Conservation (phyloP, 2,329 filamentous ascomycete genomes). For the Claviceps africana region DNA sequence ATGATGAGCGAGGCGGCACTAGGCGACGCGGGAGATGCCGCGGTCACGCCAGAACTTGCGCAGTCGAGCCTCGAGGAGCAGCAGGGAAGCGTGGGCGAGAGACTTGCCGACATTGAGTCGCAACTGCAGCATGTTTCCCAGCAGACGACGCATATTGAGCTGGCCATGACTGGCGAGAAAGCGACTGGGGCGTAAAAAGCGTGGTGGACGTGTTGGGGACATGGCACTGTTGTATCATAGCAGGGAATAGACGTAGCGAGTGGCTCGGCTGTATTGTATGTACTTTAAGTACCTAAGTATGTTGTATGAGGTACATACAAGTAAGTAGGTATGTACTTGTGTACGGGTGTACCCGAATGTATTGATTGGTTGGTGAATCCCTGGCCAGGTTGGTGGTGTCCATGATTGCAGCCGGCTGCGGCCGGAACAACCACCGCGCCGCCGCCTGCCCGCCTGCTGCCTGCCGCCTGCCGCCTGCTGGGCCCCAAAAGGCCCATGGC, state of each 20-base stretch:
- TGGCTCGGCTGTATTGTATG: background rate
- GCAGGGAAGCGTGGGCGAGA: background rate
- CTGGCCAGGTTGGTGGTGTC: no score
- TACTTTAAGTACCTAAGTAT: background rate
- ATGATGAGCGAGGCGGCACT: constrained; percentile 14
- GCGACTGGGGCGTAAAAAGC: background rate
- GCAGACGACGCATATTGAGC: constrained; percentile 6
- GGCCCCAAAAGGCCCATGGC: background rate
- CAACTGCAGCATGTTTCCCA: constrained; percentile 8
- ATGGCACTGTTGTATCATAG: background rate
- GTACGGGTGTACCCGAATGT: background rate
- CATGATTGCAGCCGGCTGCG: background rate
- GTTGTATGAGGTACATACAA: no score
- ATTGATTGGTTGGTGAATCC: background rate
- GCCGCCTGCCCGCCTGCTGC: background rate
- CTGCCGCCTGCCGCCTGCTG: no score
- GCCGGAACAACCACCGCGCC: constrained; percentile 4
- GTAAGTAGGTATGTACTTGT: background rate
- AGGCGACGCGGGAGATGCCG: constrained; percentile 1
- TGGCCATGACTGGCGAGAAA: background rate
- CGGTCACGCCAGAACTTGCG: background rate
- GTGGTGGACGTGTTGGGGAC: background rate
- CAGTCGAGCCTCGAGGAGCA: background rate
- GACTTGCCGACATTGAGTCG: constrained; percentile 9
- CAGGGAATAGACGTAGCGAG: background rate